Percentiles rank a stretch among this genome's conserved stretches.
These are phyloP conservation scores for Elongisporangium senticosum DNA, from an alignment of 352 stramenopile species.

Conservation along the genomic window DNA sequence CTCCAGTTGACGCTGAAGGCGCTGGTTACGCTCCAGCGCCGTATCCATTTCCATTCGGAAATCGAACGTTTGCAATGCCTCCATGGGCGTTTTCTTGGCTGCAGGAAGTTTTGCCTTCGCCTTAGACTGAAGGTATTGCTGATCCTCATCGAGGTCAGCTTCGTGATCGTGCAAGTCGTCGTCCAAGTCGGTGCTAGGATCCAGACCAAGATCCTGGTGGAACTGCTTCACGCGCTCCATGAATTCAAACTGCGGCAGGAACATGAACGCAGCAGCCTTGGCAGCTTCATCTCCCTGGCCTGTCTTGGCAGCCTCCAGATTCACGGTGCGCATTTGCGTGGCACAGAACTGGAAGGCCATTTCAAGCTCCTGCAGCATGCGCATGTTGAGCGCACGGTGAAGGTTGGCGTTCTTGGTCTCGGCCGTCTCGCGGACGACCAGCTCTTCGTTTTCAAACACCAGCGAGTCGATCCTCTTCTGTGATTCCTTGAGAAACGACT, in stretches of 20 bases:
- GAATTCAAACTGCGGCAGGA: conserved; percentile 65
- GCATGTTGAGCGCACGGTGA: conserved; percentile 52
- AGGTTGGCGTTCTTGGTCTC: conserved; percentile 56
- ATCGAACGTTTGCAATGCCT: conserved; percentile 37
- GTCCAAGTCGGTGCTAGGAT: not conserved
- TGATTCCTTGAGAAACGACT: conserved; percentile 73
- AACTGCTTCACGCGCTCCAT: conserved; percentile 72
- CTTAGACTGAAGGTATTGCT: not conserved
- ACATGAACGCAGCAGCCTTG: conserved; percentile 29
- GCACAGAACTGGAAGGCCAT: conserved; percentile 65
- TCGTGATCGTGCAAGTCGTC: conserved; percentile 22
- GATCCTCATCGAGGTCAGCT: conserved; percentile 6
- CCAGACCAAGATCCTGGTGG: conserved; percentile 27
- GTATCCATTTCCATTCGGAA: conserved; percentile 46
- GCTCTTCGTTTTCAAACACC: conserved; percentile 57
- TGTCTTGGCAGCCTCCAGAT: conserved; percentile 1
- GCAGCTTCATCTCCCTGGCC: conserved; percentile 9
- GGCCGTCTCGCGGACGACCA: conserved; percentile 45
- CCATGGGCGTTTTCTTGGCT: conserved; percentile 1
- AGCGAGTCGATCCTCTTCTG: conserved; percentile 72
- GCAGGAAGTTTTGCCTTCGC: not conserved
- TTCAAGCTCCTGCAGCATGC: conserved; percentile 71
- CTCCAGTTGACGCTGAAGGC: conserved; percentile 55
- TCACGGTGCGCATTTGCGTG: conserved; percentile 33
- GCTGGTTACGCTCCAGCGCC: conserved; percentile 58